Base-by-base conservation (phyloP, 2,329 filamentous ascomycete species). In the Chaetomiaceae sp. region DNA sequence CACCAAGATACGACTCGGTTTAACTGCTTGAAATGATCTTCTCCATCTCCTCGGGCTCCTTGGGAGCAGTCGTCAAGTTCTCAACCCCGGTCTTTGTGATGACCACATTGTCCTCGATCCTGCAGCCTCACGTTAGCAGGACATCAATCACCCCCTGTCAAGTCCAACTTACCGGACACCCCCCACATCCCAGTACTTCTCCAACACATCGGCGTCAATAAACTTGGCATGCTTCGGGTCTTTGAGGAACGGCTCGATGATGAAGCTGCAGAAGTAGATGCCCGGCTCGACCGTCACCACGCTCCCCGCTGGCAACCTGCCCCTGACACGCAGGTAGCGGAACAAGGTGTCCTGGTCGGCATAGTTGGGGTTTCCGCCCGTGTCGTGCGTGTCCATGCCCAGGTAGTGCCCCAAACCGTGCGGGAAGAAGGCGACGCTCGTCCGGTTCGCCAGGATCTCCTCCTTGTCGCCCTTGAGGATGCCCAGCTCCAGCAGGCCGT, bases 221-320 rank as follows among this genome's bases (percentile, higher is more conserved):
- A 83, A 95, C 63, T 85, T 83, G 48, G 79, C 77, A 62, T 91
- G 82, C 42, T 81, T 78, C 0, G 86, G 81, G 57, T 90, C 82
- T 42, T 82, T 75, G 12, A 95, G 73, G 64, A 86, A 93, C 0
- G 89, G 87, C 39, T 85, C 80, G 55, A 96, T 87, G 57, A 95
- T 95, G 65, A 91, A 96, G 17, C 82, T 79, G 69, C 89, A 95
- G 68, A 96, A 96, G 71, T 96, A 96, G 56, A 92, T 83, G 42
- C 93, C 93, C 12, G 93, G 93, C 73, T 99, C 93, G 34, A 97
- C 92, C 0, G 93, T 99, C 47, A 99, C 84, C 20, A 99, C 89
- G 44, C 85, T 85, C 7, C 87, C 86, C 0, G 83, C 85, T 0
- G 89, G 89, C 42, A 96, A 68, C 19, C 71, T 77, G 12, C 87